Conservation (phyloP, 78 protist genomes). For the Dictyostelium discoideum region dicty_2.7 NC_007089.4:1645001-1645500, state of each 20-base stretch:
- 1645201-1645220: neutral
- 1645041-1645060: neutral
- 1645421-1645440: slow-evolving; percentile 31
- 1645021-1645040: slow-evolving; percentile 44
- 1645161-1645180: neutral
- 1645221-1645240: neutral
- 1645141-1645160: neutral
- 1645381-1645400: slow-evolving; percentile 70
- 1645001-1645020: neutral
- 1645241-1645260: neutral
- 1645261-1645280: neutral
- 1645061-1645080: slow-evolving; percentile 21
- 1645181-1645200: neutral
- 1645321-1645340: slow-evolving; percentile 69
- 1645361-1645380: slow-evolving; percentile 53
- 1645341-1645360: slow-evolving; percentile 75
- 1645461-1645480: slow-evolving; percentile 51
- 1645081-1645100: neutral
- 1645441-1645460: slow-evolving; percentile 75
- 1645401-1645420: slow-evolving; percentile 2
- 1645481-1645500: slow-evolving; percentile 1
- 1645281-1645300: slow-evolving; percentile 74
- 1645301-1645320: slow-evolving; percentile 46
- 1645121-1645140: neutral
- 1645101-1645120: slow-evolving; percentile 31